Percentiles rank a stretch among this genome's conserved stretches.
These are phyloP conservation scores for Ascochyta rabiei DNA, from an alignment of 2,329 filamentous ascomycete species.

Conservation along the genomic window DNA sequence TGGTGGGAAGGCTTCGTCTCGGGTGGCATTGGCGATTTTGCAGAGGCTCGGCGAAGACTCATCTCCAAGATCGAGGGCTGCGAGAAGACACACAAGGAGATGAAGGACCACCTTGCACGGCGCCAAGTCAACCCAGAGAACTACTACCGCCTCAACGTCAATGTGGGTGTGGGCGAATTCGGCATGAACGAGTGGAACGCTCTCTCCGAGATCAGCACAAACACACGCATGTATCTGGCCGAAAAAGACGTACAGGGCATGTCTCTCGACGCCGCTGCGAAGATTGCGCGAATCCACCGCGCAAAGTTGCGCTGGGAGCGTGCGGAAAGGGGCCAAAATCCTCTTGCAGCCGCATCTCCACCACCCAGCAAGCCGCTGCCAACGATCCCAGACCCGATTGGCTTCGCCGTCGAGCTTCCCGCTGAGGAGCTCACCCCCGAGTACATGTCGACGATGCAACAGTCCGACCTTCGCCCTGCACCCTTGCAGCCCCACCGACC, in stretches of 20 bases:
- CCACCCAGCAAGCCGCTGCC: conserved; percentile 45
- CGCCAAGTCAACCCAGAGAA: conserved; percentile 84
- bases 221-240: conserved; percentile 81
- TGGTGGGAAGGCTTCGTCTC: conserved; percentile 91
- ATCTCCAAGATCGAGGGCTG: conserved; percentile 95
- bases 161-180: conserved; percentile 94
- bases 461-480: conserved; percentile 44
- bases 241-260: conserved; percentile 76
- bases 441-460: conserved; percentile 34
- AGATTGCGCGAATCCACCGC: conserved; percentile 81
- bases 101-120: conserved; percentile 79
- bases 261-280: conserved; percentile 76
- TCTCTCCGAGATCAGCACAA: conserved; percentile 92
- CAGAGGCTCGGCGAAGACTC: conserved; percentile 82
- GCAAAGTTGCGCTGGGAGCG: conserved; percentile 72
- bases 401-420: conserved; percentile 64
- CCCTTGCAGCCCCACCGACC: conserved; percentile 36
- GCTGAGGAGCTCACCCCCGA: conserved; percentile 58
- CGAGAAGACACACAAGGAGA: conserved; percentile 85
- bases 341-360: conserved; percentile 25
- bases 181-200: conserved; percentile 99
- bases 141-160: conserved; percentile 96
- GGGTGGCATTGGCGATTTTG: conserved; percentile 78
- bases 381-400: conserved; percentile 48
- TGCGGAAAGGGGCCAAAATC: conserved; percentile 43